A percentile compares a stretch with the other conserved stretches of the same genome.
Conservation (phyloP, 2,329 filamentous ascomycete species). For the Pseudocercospora pini-densiflorae region DNA sequence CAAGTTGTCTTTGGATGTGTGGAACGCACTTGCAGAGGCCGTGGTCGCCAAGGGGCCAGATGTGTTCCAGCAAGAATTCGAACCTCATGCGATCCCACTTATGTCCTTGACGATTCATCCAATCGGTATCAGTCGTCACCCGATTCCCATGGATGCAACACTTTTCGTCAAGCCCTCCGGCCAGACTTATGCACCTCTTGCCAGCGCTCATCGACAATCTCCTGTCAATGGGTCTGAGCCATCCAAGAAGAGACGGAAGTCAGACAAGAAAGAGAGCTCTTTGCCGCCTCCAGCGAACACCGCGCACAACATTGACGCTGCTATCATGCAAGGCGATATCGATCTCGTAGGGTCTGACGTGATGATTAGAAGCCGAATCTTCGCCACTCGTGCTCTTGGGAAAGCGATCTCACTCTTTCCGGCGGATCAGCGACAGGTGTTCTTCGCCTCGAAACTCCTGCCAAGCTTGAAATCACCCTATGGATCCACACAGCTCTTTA, state of each 20-base stretch:
- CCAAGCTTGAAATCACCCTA: slow-evolving; percentile 72
- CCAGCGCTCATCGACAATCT: slow-evolving; percentile 46
- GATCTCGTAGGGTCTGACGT: slow-evolving; percentile 90
- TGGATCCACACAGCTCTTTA: slow-evolving; percentile 83
- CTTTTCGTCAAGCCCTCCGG: slow-evolving; percentile 95
- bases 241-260: slow-evolving; percentile 78
- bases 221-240: slow-evolving; percentile 62
- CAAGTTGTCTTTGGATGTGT: slow-evolving; percentile 82
- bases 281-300: slow-evolving; percentile 55
- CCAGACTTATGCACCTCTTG: slow-evolving; percentile 69
- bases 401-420: slow-evolving; percentile 80
- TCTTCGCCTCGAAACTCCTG: slow-evolving; percentile 68
- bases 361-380: slow-evolving; percentile 87
- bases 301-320: slow-evolving; percentile 95
- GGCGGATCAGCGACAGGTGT: slow-evolving; percentile 59
- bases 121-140: slow-evolving; percentile 87
- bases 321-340: slow-evolving; percentile 96
- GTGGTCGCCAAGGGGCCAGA: slow-evolving; percentile 65
- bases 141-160: slow-evolving; percentile 86
- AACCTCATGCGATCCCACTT: slow-evolving; percentile 75
- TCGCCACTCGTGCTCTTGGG: slow-evolving; percentile 83
- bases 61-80: slow-evolving; percentile 73
- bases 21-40: slow-evolving; percentile 75
- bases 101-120: slow-evolving; percentile 86
- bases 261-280: slow-evolving; percentile 78